Percentiles rank a stretch among this genome's conserved stretches.
phyloP scores from a whole-genome alignment of 192 early-diverging fungal genomes.

The Gigaspora rosea region DNA sequence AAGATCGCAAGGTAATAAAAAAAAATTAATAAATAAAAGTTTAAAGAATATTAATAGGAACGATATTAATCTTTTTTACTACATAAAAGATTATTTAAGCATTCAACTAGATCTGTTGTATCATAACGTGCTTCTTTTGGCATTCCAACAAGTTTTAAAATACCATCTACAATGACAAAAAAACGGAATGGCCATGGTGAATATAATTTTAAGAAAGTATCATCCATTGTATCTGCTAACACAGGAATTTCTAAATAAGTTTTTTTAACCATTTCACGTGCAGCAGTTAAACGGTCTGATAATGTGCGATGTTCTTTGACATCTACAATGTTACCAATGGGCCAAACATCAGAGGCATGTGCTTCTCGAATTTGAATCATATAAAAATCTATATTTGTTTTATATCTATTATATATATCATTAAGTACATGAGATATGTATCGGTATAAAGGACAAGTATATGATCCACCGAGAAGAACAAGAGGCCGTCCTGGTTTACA shows the following conservation, averaged over 20 bases:
- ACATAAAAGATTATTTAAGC: constrained; percentile 5
- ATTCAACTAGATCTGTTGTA: constrained; percentile 20
- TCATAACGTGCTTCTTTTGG: constrained; percentile 27
- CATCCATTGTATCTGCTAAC: constrained; percentile 24
- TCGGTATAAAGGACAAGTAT: background rate
- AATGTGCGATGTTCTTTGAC: constrained; percentile 4
- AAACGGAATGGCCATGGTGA: constrained; percentile 18
- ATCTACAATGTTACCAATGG: too few relatives aligned
- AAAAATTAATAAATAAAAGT: background rate
- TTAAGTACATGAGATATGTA: constrained; percentile 24
- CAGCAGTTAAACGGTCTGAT: constrained; percentile 21
- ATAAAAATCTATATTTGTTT: constrained; percentile 7
- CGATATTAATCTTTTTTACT: constrained; percentile 3
- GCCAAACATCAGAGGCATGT: too few relatives aligned
- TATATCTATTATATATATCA: constrained; percentile 26
- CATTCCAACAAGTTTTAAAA: background rate
- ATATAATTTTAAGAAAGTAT: constrained; percentile 25
- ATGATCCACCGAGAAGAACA: background rate
- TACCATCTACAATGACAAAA: constrained; percentile 29
- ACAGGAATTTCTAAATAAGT: constrained; percentile 17
- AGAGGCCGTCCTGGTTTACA: constrained; percentile 14
- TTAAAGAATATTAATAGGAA: background rate
- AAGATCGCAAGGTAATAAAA: background rate
- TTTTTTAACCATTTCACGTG: constrained; percentile 16
- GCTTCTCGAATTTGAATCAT: background rate